Evolutionary conservation across 23 red algal species (phyloP), one percentile per base, ranked within the genome.

Genomic region (Gracilaria gracilis): DNA sequence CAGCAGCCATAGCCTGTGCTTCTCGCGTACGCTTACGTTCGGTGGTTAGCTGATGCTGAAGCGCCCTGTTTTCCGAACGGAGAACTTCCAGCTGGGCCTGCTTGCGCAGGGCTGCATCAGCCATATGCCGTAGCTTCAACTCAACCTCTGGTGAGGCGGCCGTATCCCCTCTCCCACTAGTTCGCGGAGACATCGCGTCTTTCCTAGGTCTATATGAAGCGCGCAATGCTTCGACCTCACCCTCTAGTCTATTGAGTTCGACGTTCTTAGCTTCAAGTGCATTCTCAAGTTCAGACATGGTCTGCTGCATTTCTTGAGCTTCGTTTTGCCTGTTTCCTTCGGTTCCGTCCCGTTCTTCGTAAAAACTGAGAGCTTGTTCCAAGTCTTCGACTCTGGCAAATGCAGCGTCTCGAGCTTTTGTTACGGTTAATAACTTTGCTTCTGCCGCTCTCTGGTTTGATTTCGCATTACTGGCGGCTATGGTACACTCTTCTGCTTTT

Each of bases 101-200:
- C 79, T 96, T 96, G 11, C 89, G 87, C 88, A 96, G 50, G 9
- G 94, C 57, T 35, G 86, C 67, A 57, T 96, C 94, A n/a, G 94
- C 88, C 88, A 96, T 86, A 17, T 86, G 84, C 57, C 94, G 81
- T 73, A 96, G 61, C 66, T 96, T 89, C 69, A 74, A 25, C 48
- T 92, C 89, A 51, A 88, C 92, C 51, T 87, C 92, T 39, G 61
- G 83, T 20, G 61, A 71, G 31, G 50, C 48, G 1, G 32, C 46
- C 24, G 32, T 28, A 11, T 94, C 91, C 20, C 75, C 57, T 53
- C 49, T 61, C n/a, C 27, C 65, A 23, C 37, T 40, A 13, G 75
- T 55, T 32, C 83, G 31, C 9, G 92, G 92, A 54, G 82, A 86
- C 17, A 48, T 35, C 4, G 32, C 49, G 37, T 92, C 89, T 74